Evolutionary conservation across 495 filamentous ascomycete genomes (phyloP), one percentile per base, ranked within the genome.

Genomic region (Cladorrhinum samala): DNA sequence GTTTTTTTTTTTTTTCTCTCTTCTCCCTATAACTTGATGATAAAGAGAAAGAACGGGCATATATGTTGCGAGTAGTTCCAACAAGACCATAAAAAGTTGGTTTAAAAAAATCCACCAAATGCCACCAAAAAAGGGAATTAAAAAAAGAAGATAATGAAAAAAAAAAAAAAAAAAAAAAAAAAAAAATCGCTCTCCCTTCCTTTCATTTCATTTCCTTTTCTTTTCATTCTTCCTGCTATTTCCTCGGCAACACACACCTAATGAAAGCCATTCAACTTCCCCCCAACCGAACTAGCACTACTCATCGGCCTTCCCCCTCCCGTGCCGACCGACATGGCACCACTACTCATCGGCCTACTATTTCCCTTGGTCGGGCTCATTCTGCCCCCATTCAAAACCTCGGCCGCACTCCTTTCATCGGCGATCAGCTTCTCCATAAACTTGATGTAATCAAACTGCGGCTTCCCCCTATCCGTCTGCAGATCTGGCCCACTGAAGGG

Each of bases 391-490:
- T 33, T 52, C 46, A 40, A 17, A 23, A 14, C 20, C 14, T 14
- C 25, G 27, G 55, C 51, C 51, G 1, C 37, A 18, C 40, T 40
- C 49, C 17, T 54, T 50, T 58, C 59, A 16, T 62, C 63, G 9
- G 41, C 53, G 30, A 82, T 82, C 72, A 91, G 78, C 61, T 83
- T 85, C 64, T 91, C 82, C 91, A 96, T 96, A 65, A 94, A 96
- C 52, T 78, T 83, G 54, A 94, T 85, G 67, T 96, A 96, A 70
- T 96, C 91, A 63, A 81, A 96, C 69, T 95, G 91, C 49, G 82
- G 71, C 56, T 84, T 58, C 25, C 89, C 82, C 18, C 88, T 72
- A 65, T 95, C 90, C 63, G 87, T 82, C 46, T 86, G 77, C 59
- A 88, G 70, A 63, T 93, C 89, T 4, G 88, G 87, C 0, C 91